phyloP scores from a whole-genome alignment of 2,329 filamentous ascomycete genomes.

The Fragosphaeria purpurea region DNA sequence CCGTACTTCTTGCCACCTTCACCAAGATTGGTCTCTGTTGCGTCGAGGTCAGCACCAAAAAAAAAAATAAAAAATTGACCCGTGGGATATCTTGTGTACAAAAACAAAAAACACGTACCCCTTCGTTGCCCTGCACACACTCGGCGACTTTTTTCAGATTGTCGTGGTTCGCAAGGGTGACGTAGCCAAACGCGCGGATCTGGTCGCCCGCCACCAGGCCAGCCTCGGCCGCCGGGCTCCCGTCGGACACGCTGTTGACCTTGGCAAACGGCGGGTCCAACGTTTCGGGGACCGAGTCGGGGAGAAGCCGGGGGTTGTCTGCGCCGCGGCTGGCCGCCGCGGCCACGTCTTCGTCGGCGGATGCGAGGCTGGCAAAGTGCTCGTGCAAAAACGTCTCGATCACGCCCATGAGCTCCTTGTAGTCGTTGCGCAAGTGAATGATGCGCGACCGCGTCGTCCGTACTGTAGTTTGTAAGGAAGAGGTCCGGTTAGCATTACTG shows the following conservation, averaged over 20 bases:
- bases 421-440: conserved; percentile 83
- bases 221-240: conserved; percentile 73
- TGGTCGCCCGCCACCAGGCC: conserved; percentile 73
- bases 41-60: conserved; percentile 10
- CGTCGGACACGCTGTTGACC: conserved; percentile 70
- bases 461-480: conserved; percentile 40
- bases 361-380: conserved; percentile 65
- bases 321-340: conserved; percentile 13
- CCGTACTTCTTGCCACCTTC: conserved; percentile 45
- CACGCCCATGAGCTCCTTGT: conserved; percentile 74
- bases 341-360: conserved; percentile 30
- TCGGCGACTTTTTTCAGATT: conserved; percentile 78
- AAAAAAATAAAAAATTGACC: conserved; percentile 7
- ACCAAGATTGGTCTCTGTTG: conserved; percentile 59
- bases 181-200: conserved; percentile 76
- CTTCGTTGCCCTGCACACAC: conserved; percentile 80
- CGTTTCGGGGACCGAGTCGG: conserved; percentile 24
- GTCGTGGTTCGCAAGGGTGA: conserved; percentile 78
- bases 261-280: conserved; percentile 62
- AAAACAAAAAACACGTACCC: conserved; percentile 50
- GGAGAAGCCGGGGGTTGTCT: conserved; percentile 14
- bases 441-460: conserved; percentile 88
- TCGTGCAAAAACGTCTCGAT: conserved; percentile 84
- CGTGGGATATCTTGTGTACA: not conserved
- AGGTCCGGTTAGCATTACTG: too few relatives aligned